Evolutionary conservation across 2,329 filamentous ascomycete genomes (phyloP).

Genomic region (Mycosphaerella arachidis): DNA sequence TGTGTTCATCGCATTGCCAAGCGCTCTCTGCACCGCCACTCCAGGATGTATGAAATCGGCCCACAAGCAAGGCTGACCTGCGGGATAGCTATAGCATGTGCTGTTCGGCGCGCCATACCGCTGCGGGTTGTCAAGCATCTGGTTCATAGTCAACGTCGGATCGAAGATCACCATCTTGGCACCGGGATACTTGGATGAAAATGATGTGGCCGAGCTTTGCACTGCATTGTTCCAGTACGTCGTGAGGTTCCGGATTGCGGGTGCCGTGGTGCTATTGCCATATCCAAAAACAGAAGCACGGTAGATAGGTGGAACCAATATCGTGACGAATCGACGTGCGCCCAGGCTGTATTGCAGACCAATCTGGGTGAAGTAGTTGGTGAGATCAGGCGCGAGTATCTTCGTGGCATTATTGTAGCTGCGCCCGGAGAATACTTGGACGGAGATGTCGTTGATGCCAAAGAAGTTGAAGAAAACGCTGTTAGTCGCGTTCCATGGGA

Average conservation of each 20-base stretch:
- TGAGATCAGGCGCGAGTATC: not conserved
- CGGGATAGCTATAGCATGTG: constrained; percentile 8
- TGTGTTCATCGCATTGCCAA: constrained; percentile 2
- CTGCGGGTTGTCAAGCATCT: constrained; percentile 3
- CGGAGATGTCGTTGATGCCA: constrained; percentile 11
- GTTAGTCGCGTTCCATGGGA: constrained; percentile 7
- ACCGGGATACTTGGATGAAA: not conserved
- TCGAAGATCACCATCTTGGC: not conserved
- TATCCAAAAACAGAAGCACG: not conserved
- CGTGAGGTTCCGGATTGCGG: not conserved
- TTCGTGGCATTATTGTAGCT: not conserved
- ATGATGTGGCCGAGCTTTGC: not conserved
- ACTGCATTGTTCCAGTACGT: constrained; percentile 2
- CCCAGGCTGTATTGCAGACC: not conserved
- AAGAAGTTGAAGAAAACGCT: constrained; percentile 12
- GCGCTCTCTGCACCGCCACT: constrained; percentile 4
- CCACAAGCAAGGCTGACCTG: constrained; percentile 13
- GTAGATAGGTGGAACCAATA: constrained; percentile 3
- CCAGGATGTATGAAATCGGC: constrained; percentile 12
- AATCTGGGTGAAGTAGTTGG: constrained; percentile 1
- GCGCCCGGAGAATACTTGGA: constrained; percentile 1
- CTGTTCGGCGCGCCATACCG: constrained; percentile 11
- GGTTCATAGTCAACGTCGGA: constrained; percentile 2
- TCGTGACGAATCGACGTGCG: constrained; percentile 3
- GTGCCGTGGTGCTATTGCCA: not conserved